Evolutionary conservation across 768 basidiomycete species (phyloP).

Genomic region (Podaxis pistillaris): DNA sequence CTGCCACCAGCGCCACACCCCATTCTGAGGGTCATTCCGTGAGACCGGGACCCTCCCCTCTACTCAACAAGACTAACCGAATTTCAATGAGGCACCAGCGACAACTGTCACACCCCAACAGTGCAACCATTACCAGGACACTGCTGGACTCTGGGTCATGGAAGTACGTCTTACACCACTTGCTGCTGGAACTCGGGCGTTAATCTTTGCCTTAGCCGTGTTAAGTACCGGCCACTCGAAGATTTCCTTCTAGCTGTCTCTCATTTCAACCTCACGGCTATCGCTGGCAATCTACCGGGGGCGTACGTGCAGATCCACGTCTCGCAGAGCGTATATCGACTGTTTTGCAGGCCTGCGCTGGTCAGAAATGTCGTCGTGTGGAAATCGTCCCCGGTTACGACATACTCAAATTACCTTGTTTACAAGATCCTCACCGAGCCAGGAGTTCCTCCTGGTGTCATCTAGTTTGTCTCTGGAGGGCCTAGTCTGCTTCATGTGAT

Average conservation of each 20-base stretch:
- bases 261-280: conserved; percentile 98
- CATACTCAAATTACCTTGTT: conserved; percentile 91
- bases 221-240: conserved; percentile 94
- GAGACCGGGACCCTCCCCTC: no score
- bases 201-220: conserved; percentile 54
- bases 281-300: conserved; percentile 91
- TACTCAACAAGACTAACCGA: no score
- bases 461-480: conserved; percentile 94
- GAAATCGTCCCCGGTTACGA: conserved; percentile 96
- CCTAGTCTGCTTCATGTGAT: conserved; percentile 29
- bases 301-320: conserved; percentile 32
- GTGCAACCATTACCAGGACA: no score
- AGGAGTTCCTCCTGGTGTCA: conserved; percentile 90
- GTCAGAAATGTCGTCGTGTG: conserved; percentile 95
- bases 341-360: conserved; percentile 67
- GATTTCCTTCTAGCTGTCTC: conserved; percentile 98
- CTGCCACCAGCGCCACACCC: no score
- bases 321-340: neutral
- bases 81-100: no score
- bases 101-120: no score
- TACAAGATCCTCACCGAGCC: conserved; percentile 92
- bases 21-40: no score
- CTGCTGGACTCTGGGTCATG: conserved; percentile 59
- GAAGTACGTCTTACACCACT: conserved; percentile 68
- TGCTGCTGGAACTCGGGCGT: neutral